phyloP scores from a whole-genome alignment of 345 rosid species.

The Viola odorata region DNA sequence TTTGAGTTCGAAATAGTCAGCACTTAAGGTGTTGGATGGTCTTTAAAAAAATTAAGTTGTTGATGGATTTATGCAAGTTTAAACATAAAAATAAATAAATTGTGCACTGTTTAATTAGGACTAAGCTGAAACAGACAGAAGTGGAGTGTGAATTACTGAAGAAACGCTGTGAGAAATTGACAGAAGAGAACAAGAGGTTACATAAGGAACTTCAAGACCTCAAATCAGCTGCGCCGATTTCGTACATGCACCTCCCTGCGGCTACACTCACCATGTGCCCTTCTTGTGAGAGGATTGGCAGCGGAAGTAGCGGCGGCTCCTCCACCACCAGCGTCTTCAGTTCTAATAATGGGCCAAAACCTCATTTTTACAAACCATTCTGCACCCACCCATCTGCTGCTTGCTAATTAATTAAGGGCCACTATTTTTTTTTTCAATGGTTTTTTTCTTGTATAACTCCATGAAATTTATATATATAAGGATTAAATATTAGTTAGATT shows the following conservation, averaged over 20 bases:
- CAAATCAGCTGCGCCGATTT: slow-evolving; percentile 23
- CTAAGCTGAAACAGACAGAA: slow-evolving; percentile 65
- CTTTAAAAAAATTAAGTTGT: too few relatives aligned
- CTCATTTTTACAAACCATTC: slow-evolving; percentile 16
- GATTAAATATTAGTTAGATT: too few relatives aligned
- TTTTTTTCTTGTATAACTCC: too few relatives aligned
- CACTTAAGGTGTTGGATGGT: background rate
- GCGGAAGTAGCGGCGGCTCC: slow-evolving; percentile 7
- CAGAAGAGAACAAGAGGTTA: slow-evolving; percentile 55
- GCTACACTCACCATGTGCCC: slow-evolving; percentile 38
- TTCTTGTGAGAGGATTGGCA: slow-evolving; percentile 30
- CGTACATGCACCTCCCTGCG: slow-evolving; percentile 36
- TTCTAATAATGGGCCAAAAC: too few relatives aligned
- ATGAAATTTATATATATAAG: too few relatives aligned
- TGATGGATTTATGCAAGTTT: too few relatives aligned
- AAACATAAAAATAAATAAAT: too few relatives aligned
- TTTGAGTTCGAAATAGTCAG: background rate
- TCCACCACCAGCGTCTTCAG: background rate
- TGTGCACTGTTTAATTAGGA: slow-evolving; percentile 21
- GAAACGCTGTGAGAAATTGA: slow-evolving; percentile 49
- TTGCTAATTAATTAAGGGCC: slow-evolving; percentile 11
- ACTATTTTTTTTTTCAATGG: background rate
- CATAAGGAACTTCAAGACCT: slow-evolving; percentile 55
- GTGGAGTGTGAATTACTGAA: slow-evolving; percentile 50
- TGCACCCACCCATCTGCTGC: slow-evolving; percentile 23